A percentile compares a stretch with the other conserved stretches of the same genome.
Evolutionary conservation across 768 basidiomycete species (phyloP).

Genomic region (Calocera cornea): DNA sequence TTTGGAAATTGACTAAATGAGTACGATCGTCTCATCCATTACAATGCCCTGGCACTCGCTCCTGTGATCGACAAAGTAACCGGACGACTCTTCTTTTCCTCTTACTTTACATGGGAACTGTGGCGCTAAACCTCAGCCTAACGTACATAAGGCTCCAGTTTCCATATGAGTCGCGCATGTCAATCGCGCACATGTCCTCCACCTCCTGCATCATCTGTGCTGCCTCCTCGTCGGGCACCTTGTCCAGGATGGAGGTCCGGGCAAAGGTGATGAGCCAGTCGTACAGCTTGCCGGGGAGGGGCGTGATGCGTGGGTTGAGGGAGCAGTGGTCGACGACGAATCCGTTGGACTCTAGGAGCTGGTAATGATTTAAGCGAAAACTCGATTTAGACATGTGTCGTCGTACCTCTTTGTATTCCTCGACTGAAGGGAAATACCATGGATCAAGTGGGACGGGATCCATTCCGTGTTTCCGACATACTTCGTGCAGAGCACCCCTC

Average conservation of each 20-base stretch:
- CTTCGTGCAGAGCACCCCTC: conserved; percentile 42
- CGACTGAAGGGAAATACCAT: conserved; percentile 70
- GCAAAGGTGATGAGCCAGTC: conserved; percentile 62
- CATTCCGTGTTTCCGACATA: conserved; percentile 38
- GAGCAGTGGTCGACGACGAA: conserved; percentile 43
- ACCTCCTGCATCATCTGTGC: conserved; percentile 50
- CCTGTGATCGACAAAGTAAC: no score
- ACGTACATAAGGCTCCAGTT: conserved; percentile 64
- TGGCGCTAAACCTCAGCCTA: conserved; percentile 49
- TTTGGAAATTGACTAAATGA: no score
- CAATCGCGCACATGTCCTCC: conserved; percentile 39
- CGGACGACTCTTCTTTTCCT: no score
- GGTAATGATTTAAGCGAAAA: conserved; percentile 5
- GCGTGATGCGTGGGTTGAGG: conserved; percentile 43
- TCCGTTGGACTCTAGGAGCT: conserved; percentile 46
- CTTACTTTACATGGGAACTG: background rate
- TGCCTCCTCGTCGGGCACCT: conserved; percentile 41
- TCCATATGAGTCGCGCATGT: conserved; percentile 44
- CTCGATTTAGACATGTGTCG: background rate
- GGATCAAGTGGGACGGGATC: conserved; percentile 54
- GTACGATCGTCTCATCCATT: no score
- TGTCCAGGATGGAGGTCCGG: conserved; percentile 43
- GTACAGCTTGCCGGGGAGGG: conserved; percentile 35
- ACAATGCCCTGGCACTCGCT: no score
- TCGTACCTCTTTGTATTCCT: conserved; percentile 49